phyloP scores from a whole-genome alignment of 139 green algal genomes.

The Micractinium sp. region DNA sequence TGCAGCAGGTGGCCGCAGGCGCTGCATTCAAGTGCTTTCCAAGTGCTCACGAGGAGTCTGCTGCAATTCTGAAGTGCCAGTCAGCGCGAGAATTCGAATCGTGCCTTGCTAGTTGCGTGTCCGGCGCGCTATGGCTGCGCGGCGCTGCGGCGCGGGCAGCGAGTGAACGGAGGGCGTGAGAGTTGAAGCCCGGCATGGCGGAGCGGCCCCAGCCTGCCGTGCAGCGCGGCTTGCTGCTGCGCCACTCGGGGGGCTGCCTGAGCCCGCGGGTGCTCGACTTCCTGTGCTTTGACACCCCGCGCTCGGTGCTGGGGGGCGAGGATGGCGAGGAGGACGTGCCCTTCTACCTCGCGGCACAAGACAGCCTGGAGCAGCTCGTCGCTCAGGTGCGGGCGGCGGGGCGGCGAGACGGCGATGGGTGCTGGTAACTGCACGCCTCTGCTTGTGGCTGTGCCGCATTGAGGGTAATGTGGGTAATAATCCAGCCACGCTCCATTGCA shows the following conservation, averaged over 20 bases:
- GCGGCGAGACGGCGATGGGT: too few relatives aligned
- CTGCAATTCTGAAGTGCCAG: too few relatives aligned
- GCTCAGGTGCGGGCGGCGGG: neutral
- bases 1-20: too few relatives aligned
- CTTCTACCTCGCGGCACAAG: neutral
- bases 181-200: too few relatives aligned
- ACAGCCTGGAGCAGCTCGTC: neutral
- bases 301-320: constrained; percentile 4
- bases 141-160: too few relatives aligned
- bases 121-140: too few relatives aligned
- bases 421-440: neutral
- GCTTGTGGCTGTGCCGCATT: neutral
- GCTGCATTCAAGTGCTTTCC: too few relatives aligned
- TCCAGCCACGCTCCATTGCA: neutral
- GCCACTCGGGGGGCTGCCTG: constrained; percentile 20
- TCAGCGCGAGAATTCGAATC: too few relatives aligned
- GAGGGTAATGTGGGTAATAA: neutral
- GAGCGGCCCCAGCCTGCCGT: neutral
- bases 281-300: constrained; percentile 24
- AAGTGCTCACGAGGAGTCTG: too few relatives aligned
- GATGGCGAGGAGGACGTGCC: constrained; percentile 17
- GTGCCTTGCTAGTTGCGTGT: too few relatives aligned
- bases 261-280: constrained; percentile 29
- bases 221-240: constrained; percentile 27
- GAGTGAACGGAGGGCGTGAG: too few relatives aligned